Evolutionary conservation across 192 early-diverging fungal species (phyloP), one percentile per base, ranked within the genome.

Genomic region (Coemansia sp.): DNA sequence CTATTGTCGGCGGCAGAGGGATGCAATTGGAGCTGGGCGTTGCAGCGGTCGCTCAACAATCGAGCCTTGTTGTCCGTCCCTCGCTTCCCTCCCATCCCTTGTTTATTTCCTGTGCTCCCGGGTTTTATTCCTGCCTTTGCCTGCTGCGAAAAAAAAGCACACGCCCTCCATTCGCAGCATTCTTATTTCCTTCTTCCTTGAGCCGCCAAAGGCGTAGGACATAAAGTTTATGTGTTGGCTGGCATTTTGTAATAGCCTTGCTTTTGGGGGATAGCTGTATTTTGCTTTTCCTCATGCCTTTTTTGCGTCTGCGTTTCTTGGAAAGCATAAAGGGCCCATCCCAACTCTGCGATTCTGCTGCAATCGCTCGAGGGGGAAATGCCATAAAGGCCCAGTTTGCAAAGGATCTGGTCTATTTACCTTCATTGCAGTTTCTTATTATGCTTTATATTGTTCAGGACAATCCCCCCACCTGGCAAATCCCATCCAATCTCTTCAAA

Each of bases 51-150:
- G 28, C 28, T 55, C 16, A 6, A 28, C 53, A 19, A 28, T n/a
- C 30, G 53, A 7, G 20, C 22, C 49, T 51, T 51, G 3, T 55
- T 28, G 16, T 6, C 30, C n/a, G 11, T 68, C 52, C 67, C 50
- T 53, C 62, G 14, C 32, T 4, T 55, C 53, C 53, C 53, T 57
- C 49, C 45, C 22, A 73, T 60, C 45, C n/a, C 57, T 28, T 59
- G 16, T 58, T 51, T 29, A 14, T 58, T 42, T 68, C 36, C 20
- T 65, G n/a, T n/a, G n/a, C n/a, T n/a, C n/a, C n/a, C n/a, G n/a
- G n/a, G n/a, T n/a, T n/a, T n/a, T n/a, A n/a, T n/a, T n/a, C n/a
- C n/a, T n/a, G n/a, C 57, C 20, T 45, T 45, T 35, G 6, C 6
- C 24, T 42, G 39, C 39, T 42, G 19, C 24, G 22, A 5, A 23